phyloP scores from a whole-genome alignment of 768 basidiomycete genomes.

The Hemileccinum rubropunctum region DNA sequence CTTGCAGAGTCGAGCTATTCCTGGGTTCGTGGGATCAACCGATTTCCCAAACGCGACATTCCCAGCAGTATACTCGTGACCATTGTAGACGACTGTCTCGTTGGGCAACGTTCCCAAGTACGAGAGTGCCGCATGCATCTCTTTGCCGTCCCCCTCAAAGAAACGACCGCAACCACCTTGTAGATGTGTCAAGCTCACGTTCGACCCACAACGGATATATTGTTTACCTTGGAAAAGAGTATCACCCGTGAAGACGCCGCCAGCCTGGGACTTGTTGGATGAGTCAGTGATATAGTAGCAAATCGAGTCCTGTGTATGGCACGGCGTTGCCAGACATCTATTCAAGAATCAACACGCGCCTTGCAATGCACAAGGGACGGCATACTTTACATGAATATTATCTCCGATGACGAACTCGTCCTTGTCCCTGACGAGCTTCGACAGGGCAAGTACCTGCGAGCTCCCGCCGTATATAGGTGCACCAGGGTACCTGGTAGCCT shows the following conservation, averaged over 20 bases:
- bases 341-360: constrained; percentile 5
- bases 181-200: constrained; percentile 1
- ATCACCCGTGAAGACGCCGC: constrained; percentile 91
- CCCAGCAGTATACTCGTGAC: constrained; percentile 87
- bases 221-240: constrained; percentile 67
- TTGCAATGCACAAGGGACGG: constrained; percentile 6
- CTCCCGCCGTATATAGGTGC: constrained; percentile 79
- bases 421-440: constrained; percentile 74
- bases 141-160: constrained; percentile 79
- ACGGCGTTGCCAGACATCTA: constrained; percentile 84
- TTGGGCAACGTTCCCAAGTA: constrained; percentile 72
- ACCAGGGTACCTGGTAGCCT: constrained; percentile 44
- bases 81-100: constrained; percentile 79
- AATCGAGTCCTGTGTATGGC: constrained; percentile 96
- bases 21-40: constrained; percentile 62
- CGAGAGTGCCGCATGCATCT: constrained; percentile 77
- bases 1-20: constrained; percentile 54
- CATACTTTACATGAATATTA: constrained; percentile 58
- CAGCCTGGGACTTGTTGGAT: constrained; percentile 48
- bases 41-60: constrained; percentile 69
- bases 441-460: constrained; percentile 59
- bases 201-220: background rate
- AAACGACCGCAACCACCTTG: constrained; percentile 88
- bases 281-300: constrained; percentile 74
- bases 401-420: constrained; percentile 76